Percentiles rank a stretch among this genome's conserved stretches.
phyloP scores from a whole-genome alignment of 495 filamentous ascomycete genomes.

The Clavariopsis aquatica region DNA sequence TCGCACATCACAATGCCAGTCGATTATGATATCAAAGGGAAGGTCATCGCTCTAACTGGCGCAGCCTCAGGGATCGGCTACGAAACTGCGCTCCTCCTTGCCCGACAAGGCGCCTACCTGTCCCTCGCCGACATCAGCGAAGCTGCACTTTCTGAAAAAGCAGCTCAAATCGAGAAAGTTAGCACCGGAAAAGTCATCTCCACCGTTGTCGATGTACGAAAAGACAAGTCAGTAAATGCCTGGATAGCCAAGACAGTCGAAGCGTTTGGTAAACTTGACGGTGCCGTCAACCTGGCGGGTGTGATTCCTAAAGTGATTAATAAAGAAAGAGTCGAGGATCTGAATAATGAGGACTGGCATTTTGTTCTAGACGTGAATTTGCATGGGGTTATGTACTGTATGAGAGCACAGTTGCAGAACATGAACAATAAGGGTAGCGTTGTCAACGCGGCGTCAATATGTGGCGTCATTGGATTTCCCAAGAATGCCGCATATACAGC shows the following conservation, averaged over 20 bases:
- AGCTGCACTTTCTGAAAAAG: slow-evolving; percentile 16
- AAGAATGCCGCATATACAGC: slow-evolving; percentile 58
- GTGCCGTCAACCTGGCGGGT: slow-evolving; percentile 63
- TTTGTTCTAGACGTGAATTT: slow-evolving; percentile 44
- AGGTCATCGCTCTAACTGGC: slow-evolving; percentile 34
- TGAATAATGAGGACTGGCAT: slow-evolving; percentile 43
- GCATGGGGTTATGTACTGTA: slow-evolving; percentile 43
- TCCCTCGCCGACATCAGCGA: slow-evolving; percentile 34
- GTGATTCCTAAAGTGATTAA: slow-evolving; percentile 46
- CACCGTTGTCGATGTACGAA: slow-evolving; percentile 32
- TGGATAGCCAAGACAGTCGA: slow-evolving; percentile 34
- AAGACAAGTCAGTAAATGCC: slow-evolving; percentile 16
- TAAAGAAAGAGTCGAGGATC: slow-evolving; percentile 44
- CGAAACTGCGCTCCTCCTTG: slow-evolving; percentile 20
- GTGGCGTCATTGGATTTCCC: slow-evolving; percentile 56
- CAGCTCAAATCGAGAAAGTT: slow-evolving; percentile 24
- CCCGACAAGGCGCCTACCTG: slow-evolving; percentile 24
- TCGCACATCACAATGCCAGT: slow-evolving; percentile 19
- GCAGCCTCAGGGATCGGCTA: slow-evolving; percentile 36
- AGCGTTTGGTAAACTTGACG: slow-evolving; percentile 51
- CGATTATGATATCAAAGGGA: slow-evolving; percentile 29
- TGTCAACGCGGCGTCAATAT: slow-evolving; percentile 60
- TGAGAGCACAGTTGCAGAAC: slow-evolving; percentile 36
- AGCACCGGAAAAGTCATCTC: slow-evolving; percentile 20
- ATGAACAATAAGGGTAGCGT: slow-evolving; percentile 45